Conservation (phyloP, 768 basidiomycete species). For the Phaeolepiota aurea region DNA sequence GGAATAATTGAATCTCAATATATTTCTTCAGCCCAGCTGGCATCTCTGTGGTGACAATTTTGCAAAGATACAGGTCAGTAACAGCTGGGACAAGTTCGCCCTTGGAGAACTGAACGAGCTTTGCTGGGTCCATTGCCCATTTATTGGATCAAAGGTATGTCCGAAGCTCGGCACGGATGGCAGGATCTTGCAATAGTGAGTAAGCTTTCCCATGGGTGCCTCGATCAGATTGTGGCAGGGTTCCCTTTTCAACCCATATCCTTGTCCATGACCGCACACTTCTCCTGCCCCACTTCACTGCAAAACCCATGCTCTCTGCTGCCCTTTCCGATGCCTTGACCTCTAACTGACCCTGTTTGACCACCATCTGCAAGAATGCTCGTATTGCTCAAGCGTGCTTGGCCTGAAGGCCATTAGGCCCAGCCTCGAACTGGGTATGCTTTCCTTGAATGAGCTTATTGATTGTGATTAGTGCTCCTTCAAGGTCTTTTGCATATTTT, state of each 20-base stretch:
- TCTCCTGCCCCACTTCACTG: not conserved
- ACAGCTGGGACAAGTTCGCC: conserved; percentile 15
- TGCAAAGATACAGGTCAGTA: conserved; percentile 17
- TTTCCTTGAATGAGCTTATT: conserved; percentile 15
- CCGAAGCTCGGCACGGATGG: not conserved
- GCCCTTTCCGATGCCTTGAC: not conserved
- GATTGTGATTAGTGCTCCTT: too few species aligned
- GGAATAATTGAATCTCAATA: conserved; percentile 23
- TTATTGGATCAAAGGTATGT: not conserved
- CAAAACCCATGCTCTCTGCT: not conserved
- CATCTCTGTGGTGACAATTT: conserved; percentile 22
- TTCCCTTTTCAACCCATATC: not conserved
- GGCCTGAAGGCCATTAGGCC: conserved; percentile 4
- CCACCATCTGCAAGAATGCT: too few species aligned
- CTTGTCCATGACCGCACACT: not conserved
- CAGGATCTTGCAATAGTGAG: not conserved
- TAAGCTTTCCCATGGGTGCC: not conserved
- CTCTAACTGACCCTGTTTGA: not conserved
- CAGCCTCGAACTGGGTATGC: conserved; percentile 18
- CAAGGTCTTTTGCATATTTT: conserved; percentile 7
- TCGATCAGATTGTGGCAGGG: not conserved
- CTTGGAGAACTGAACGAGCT: conserved; percentile 5
- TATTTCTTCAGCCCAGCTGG: conserved; percentile 22
- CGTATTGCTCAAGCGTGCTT: not conserved
- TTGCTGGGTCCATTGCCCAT: not conserved